A percentile compares a stretch with the other conserved stretches of the same genome.
Evolutionary conservation across 306 rosid genomes (phyloP).

Genomic region (Gynostemma pentaphyllum): DNA sequence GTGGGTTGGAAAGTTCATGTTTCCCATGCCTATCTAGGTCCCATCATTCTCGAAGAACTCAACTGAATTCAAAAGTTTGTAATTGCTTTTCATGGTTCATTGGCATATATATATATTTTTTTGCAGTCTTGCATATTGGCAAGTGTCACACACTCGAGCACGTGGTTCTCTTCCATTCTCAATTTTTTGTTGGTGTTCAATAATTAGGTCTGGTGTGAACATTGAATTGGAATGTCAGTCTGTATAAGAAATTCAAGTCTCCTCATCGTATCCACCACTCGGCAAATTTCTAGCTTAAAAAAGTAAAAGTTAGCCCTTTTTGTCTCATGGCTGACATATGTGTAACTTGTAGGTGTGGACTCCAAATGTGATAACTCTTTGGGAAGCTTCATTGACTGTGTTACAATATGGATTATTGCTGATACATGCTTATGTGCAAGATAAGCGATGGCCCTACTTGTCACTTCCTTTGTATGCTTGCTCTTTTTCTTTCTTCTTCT

Average conservation of each 20-base stretch:
- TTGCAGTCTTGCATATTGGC: neutral
- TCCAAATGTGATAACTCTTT: constrained; percentile 73
- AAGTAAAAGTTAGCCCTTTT: neutral
- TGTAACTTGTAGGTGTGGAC: constrained; percentile 65
- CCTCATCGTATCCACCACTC: neutral
- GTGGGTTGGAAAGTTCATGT: neutral
- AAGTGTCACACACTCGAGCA: neutral
- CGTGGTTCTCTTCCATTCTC: neutral
- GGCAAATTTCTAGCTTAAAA: neutral
- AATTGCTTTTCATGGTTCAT: neutral
- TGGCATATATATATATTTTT: too few relatives aligned
- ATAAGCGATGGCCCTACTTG: constrained; percentile 86
- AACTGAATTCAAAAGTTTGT: neutral
- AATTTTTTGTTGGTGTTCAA: too few relatives aligned
- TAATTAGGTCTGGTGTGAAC: neutral
- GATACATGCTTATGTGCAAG: constrained; percentile 94
- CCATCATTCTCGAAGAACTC: neutral
- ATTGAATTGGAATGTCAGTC: neutral
- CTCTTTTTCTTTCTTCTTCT: constrained; percentile 3
- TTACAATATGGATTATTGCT: constrained; percentile 71
- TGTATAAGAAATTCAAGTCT: neutral
- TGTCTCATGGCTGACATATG: neutral
- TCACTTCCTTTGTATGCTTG: constrained; percentile 62
- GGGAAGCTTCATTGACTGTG: constrained; percentile 91
- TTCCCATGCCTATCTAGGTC: neutral